A percentile compares a stretch with the other conserved stretches of the same genome.
These are phyloP conservation scores for Aureobasidium sp. DNA, from an alignment of 2,329 filamentous ascomycete species.

Conservation along the genomic window DNA sequence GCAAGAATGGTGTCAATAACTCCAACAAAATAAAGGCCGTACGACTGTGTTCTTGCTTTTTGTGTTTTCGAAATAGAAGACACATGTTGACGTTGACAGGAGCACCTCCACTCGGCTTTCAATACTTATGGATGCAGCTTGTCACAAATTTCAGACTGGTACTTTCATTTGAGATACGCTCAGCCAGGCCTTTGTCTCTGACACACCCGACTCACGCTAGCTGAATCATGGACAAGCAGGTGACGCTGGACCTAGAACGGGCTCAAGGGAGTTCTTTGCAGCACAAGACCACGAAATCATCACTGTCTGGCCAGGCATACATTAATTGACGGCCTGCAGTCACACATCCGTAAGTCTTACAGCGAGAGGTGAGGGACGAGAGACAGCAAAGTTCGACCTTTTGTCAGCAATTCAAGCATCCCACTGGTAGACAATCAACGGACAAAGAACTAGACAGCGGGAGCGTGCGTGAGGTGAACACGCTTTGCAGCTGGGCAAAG, in stretches of 20 bases:
- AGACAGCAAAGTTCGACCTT: not conserved
- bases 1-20: not conserved
- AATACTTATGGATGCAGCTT: not conserved
- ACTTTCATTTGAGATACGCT: not conserved
- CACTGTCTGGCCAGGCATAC: not conserved
- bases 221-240: not conserved
- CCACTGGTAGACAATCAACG: too few relatives aligned
- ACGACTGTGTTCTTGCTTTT: not conserved
- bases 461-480: not conserved
- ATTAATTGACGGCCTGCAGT: not conserved
- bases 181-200: not conserved
- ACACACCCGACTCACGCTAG: not conserved
- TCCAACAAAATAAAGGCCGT: not conserved
- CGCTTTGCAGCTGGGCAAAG: not conserved
- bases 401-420: not conserved
- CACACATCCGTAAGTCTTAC: not conserved
- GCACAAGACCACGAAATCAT: not conserved
- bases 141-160: not conserved
- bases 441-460: not conserved
- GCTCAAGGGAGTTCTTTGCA: not conserved
- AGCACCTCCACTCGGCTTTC: too few relatives aligned
- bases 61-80: not conserved
- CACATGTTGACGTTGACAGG: too few relatives aligned
- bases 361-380: not conserved
- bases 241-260: not conserved